These are phyloP conservation scores for baker's yeast (Saccharomyces cerevisiae) DNA, from an alignment of 805 yeast species.

Conservation along the genomic window DNA sequence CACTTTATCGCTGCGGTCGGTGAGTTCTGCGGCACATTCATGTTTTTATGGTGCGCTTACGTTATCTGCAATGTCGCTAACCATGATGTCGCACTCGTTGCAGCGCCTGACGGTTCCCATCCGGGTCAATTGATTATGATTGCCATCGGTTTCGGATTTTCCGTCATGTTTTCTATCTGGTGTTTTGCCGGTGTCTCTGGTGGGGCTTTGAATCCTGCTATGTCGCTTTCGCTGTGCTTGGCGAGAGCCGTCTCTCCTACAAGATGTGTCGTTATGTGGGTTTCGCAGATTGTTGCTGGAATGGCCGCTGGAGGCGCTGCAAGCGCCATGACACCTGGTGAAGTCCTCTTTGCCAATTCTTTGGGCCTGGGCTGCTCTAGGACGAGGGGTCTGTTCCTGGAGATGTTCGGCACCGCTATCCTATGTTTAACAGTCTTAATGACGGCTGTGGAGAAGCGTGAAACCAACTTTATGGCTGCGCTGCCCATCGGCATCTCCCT, in stretches of 20 bases:
- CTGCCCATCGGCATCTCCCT: conserved; percentile 74
- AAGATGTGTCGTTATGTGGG: conserved; percentile 56
- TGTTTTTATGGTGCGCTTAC: conserved; percentile 75
- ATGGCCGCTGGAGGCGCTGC: conserved; percentile 92
- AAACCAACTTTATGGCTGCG: conserved; percentile 72
- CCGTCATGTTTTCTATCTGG: conserved; percentile 45
- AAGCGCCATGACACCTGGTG: conserved; percentile 77
- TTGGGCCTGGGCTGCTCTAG: conserved; percentile 66
- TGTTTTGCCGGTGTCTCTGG: conserved; percentile 61
- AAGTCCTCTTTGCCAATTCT: conserved; percentile 58
- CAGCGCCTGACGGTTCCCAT: conserved; percentile 36
- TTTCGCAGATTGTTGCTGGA: conserved; percentile 73
- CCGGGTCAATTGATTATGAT: conserved; percentile 72
- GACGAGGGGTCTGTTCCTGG: conserved; percentile 70
- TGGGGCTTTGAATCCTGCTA: conserved; percentile 87
- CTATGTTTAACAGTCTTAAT: conserved; percentile 70
- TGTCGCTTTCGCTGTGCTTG: conserved; percentile 62
- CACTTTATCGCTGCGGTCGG: conserved; percentile 63
- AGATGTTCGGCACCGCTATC: conserved; percentile 69
- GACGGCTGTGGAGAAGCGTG: conserved; percentile 76
- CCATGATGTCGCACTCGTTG: conserved; percentile 36
- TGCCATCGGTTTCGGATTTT: conserved; percentile 78
- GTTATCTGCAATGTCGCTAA: conserved; percentile 80
- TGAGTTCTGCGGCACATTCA: conserved; percentile 80
- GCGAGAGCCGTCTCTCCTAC: conserved; percentile 67